phyloP scores from a whole-genome alignment of 345 rosid genomes.

The Garcia nutans region DNA sequence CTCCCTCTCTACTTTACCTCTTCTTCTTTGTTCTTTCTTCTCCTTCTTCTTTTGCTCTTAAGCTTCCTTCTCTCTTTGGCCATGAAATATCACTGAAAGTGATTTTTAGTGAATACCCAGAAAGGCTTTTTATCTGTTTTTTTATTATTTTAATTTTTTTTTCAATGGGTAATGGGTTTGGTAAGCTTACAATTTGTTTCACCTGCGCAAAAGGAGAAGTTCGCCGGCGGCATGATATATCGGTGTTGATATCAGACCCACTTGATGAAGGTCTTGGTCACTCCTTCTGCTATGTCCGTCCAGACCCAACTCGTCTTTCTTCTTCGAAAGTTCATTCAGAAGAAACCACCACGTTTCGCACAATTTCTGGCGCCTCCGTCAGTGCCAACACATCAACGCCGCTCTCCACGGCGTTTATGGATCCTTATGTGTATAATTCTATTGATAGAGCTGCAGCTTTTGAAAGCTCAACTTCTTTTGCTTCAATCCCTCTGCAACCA shows the following conservation, averaged over 20 bases:
- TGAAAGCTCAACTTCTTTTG: conserved; percentile 83
- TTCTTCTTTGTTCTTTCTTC: conserved; percentile 21
- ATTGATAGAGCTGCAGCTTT: conserved; percentile 83
- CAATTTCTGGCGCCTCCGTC: conserved; percentile 94
- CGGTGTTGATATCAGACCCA: conserved; percentile 48
- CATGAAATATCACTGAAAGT: conserved; percentile 26
- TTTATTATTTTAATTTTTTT: neutral
- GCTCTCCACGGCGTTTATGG: conserved; percentile 75
- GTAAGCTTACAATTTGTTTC: conserved; percentile 71
- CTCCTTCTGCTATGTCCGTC: conserved; percentile 90
- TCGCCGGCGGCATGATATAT: conserved; percentile 46
- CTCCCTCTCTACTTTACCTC: conserved; percentile 12
- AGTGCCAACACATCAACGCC: conserved; percentile 96
- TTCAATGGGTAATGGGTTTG: conserved; percentile 81
- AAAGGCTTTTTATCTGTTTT: neutral
- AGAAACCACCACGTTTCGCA: conserved; percentile 73
- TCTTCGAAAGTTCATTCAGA: conserved; percentile 88
- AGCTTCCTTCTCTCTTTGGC: conserved; percentile 15
- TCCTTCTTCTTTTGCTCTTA: conserved; percentile 8
- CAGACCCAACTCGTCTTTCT: conserved; percentile 61
- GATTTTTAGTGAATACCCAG: neutral
- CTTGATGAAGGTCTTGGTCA: conserved; percentile 90
- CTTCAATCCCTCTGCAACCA: conserved; percentile 89
- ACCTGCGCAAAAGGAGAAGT: conserved; percentile 49
- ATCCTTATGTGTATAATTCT: conserved; percentile 54